These are phyloP conservation scores for Vitis hybrid DNA, from an alignment of 177 flowering plant species.

Conservation along the genomic window DNA sequence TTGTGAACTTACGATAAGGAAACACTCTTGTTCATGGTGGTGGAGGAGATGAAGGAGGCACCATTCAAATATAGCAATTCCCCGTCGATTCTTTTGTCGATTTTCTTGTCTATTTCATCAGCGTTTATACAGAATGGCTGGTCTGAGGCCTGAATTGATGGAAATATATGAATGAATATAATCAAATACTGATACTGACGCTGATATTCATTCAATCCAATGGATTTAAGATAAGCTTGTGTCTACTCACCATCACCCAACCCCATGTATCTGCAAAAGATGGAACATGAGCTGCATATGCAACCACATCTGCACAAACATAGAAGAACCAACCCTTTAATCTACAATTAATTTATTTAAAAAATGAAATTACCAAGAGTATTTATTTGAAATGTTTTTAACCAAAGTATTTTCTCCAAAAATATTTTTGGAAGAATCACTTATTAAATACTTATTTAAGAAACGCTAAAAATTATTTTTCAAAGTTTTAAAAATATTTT, in stretches of 20 bases:
- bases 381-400: too few relatives aligned
- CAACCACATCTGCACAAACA: slow-evolving; percentile 65
- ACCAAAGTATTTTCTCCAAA: too few relatives aligned
- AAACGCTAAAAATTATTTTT: too few relatives aligned
- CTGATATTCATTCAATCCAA: neutral
- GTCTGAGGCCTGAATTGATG: slow-evolving; percentile 62
- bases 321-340: neutral
- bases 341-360: too few relatives aligned
- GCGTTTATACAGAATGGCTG: slow-evolving; percentile 57
- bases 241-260: slow-evolving; percentile 77
- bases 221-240: neutral
- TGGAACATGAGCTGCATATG: slow-evolving; percentile 89
- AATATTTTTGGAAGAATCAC: too few relatives aligned
- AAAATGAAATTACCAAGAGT: too few relatives aligned
- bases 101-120: slow-evolving; percentile 57
- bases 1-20: slow-evolving; percentile 46
- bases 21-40: slow-evolving; percentile 69
- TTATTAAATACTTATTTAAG: too few relatives aligned
- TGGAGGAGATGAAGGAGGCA: slow-evolving; percentile 57
- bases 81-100: slow-evolving; percentile 59
- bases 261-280: slow-evolving; percentile 97
- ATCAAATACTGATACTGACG: neutral
- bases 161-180: neutral
- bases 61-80: slow-evolving; percentile 70
- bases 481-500: too few relatives aligned